Evolutionary conservation across 2,329 filamentous ascomycete genomes (phyloP).

Genomic region (Rhytidhysteron rufulum): DNA sequence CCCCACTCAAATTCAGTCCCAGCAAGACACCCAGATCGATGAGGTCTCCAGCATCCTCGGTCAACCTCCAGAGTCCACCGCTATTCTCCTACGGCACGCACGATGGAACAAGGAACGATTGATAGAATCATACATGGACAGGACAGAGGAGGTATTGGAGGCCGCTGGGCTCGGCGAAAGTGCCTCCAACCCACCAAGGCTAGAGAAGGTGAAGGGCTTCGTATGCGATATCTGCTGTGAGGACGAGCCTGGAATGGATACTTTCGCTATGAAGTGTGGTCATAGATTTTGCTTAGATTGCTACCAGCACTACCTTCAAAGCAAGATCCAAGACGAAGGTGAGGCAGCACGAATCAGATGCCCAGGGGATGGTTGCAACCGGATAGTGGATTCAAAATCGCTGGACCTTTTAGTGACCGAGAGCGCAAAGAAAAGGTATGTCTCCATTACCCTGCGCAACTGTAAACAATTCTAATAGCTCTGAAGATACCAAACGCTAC

Average conservation of each 20-base stretch:
- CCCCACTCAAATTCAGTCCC: constrained; percentile 74
- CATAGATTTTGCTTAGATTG: constrained; percentile 92
- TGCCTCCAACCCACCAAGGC: constrained; percentile 52
- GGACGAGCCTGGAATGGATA: constrained; percentile 70
- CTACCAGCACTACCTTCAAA: constrained; percentile 83
- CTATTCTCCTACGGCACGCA: constrained; percentile 83
- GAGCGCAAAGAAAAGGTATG: constrained; percentile 53
- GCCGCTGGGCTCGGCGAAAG: constrained; percentile 71
- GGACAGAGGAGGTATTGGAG: constrained; percentile 73
- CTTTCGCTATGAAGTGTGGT: constrained; percentile 91
- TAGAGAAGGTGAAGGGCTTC: constrained; percentile 72
- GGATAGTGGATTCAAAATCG: constrained; percentile 87
- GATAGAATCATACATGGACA: constrained; percentile 96
- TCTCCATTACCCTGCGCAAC: neutral
- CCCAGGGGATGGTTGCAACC: constrained; percentile 79
- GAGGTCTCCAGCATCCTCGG: constrained; percentile 91
- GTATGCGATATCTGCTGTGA: constrained; percentile 95
- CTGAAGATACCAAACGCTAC: constrained; percentile 74
- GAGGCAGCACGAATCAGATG: constrained; percentile 95
- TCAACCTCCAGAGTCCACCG: constrained; percentile 81
- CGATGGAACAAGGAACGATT: constrained; percentile 96
- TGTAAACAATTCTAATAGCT: constrained; percentile 10
- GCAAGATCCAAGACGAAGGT: constrained; percentile 93
- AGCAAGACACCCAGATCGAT: constrained; percentile 81
- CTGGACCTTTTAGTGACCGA: constrained; percentile 68